Conservation (phyloP, 106 monocot genomes). For the Xerophyta viscosa region DNA sequence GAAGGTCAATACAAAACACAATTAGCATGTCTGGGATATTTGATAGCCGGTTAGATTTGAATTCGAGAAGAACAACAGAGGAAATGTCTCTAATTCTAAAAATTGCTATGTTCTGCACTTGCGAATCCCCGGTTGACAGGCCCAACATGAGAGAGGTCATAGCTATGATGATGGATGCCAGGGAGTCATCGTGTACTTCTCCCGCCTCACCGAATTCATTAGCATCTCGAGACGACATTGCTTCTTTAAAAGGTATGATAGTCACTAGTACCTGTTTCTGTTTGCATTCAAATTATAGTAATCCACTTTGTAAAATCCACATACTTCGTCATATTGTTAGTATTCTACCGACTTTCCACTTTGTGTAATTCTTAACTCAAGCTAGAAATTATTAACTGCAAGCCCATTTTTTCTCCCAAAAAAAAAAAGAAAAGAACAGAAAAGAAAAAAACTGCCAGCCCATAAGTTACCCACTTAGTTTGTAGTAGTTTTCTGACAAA, state of each 20-base stretch:
- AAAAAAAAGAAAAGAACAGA: no score
- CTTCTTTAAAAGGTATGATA: slow-evolving; percentile 26
- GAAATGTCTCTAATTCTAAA: slow-evolving; percentile 68
- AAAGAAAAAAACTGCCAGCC: no score
- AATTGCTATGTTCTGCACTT: slow-evolving; percentile 77
- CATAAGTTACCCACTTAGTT: no score
- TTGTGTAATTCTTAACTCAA: no score
- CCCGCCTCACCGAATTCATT: slow-evolving; percentile 28
- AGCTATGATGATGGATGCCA: slow-evolving; percentile 64
- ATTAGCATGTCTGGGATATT: slow-evolving; percentile 21
- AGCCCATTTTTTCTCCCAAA: no score
- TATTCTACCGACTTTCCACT: no score
- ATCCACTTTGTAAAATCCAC: no score
- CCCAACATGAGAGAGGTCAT: slow-evolving; percentile 83
- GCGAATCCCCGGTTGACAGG: slow-evolving; percentile 54
- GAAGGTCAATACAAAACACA: slow-evolving; percentile 34
- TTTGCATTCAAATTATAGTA: no score
- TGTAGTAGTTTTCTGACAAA: no score
- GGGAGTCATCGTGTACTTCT: slow-evolving; percentile 27
- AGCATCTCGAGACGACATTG: slow-evolving; percentile 22
- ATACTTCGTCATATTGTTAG: no score
- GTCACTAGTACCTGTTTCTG: no score
- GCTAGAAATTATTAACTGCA: no score
- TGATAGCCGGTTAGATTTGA: slow-evolving; percentile 49
- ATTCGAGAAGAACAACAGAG: slow-evolving; percentile 29